Base-by-base conservation (phyloP, 225 moss, liverwort and hornwort genomes). In the Takakia lepidozioides region DNA sequence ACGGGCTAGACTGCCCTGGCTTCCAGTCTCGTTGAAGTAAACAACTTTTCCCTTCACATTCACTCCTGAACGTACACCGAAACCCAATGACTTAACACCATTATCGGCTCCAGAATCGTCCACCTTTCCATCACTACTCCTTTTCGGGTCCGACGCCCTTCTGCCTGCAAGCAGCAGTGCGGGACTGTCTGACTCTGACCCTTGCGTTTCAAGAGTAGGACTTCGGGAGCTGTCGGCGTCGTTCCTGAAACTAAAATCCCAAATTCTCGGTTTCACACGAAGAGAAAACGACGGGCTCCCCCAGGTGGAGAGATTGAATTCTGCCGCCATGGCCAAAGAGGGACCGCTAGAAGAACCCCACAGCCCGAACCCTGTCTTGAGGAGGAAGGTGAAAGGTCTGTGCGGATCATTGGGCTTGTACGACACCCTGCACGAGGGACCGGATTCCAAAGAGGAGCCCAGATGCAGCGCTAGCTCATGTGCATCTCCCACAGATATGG, bases 331-430 rank as follows among this genome's bases (percentile, higher is more conserved):
- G 2, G 86, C 88, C 51, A 95, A 56, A 9, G 82, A 81, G 25
- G 93, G 81, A 15, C 77, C 75, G 27, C 62, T 69, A 10, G 93
- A 89, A 20, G 93, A 95, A 3, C 89, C 93, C 89, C 93, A 89
- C 1, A 84, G 54, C 8, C 93, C 93, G 3, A 89, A 79, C 19
- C 93, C 93, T 2, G 86, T 70, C 70, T 89, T 95, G 19, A 86
- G 24, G 25, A 89, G 51, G 19, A 95, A 53, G 25, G 93, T 69
- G 8, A 86, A 71, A 3, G 89, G 93, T 28, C 79, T 78, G 5
- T 48, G 63, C 2, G 47, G 46, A 52, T 89, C 74, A 28, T 86
- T 95, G 15, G 93, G 93, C 43, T 82, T 68, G 59, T 95, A 95
- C 2, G 93, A 89, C 54, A 95, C 44, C 27, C 76, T 69, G 38